These are phyloP conservation scores for Alternaria incomplexa DNA, from an alignment of 2,329 filamentous ascomycete species.

Conservation along the genomic window DNA sequence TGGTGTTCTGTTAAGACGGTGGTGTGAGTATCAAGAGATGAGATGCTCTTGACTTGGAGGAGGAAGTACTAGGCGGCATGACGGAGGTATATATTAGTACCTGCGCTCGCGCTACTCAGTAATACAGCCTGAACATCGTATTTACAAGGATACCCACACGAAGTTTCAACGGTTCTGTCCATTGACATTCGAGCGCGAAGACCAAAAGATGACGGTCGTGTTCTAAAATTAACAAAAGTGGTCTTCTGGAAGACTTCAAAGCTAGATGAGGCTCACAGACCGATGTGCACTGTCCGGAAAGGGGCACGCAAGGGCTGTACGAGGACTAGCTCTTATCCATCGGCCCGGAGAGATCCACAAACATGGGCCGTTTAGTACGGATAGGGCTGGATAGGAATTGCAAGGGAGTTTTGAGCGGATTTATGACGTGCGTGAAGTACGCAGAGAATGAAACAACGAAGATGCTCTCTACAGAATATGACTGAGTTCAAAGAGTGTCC, in stretches of 20 bases:
- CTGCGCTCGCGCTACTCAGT: background rate
- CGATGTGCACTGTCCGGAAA: background rate
- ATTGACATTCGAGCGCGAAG: background rate
- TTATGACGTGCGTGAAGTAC: background rate
- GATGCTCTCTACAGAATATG: background rate
- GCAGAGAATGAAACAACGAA: background rate
- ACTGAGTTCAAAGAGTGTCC: background rate
- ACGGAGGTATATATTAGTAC: background rate
- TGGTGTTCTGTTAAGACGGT: background rate
- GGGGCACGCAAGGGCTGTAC: background rate
- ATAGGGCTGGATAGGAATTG: background rate
- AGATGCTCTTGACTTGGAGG: background rate
- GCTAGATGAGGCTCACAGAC: background rate
- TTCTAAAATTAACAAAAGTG: background rate
- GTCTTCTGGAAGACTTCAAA: background rate
- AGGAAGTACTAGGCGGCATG: too few relatives aligned
- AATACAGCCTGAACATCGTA: background rate
- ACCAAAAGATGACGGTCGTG: background rate
- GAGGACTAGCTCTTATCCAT: background rate
- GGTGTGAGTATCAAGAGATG: background rate
- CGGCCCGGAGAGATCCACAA: background rate
- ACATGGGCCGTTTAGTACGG: background rate
- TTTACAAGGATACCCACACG: background rate
- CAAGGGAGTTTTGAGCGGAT: background rate
- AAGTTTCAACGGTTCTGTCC: background rate